These are phyloP conservation scores for Apodospora peruviana DNA, from an alignment of 495 filamentous ascomycete species.

Conservation along the genomic window DNA sequence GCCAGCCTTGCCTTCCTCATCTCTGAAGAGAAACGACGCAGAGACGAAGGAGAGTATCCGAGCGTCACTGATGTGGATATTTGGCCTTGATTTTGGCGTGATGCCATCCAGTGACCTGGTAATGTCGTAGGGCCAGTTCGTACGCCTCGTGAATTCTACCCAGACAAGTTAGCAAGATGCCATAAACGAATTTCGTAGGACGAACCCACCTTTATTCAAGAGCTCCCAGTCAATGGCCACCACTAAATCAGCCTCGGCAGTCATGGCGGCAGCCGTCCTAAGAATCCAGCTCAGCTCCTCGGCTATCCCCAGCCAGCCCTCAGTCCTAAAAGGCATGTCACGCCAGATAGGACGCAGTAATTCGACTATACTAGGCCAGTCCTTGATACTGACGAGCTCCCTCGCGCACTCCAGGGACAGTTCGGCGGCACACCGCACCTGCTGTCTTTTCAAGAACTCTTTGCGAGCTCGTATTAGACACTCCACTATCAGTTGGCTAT, in stretches of 20 bases:
- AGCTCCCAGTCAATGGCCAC: constrained; percentile 84
- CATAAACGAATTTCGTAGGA: not conserved
- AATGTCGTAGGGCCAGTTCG: constrained; percentile 69
- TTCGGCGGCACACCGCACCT: constrained; percentile 60
- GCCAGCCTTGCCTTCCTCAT: constrained; percentile 75
- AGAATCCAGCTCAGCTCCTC: constrained; percentile 69
- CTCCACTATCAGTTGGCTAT: constrained; percentile 56
- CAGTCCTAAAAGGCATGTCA: constrained; percentile 63
- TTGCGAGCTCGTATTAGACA: constrained; percentile 54
- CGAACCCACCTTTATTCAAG: constrained; percentile 55
- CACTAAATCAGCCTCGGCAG: constrained; percentile 58
- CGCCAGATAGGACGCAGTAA: constrained; percentile 69
- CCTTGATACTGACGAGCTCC: constrained; percentile 55
- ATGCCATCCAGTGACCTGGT: constrained; percentile 59
- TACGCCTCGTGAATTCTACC: constrained; percentile 54
- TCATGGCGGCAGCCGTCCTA: constrained; percentile 61
- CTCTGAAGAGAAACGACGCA: constrained; percentile 67
- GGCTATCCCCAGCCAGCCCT: constrained; percentile 77
- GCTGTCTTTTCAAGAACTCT: constrained; percentile 60
- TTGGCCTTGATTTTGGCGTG: constrained; percentile 51
- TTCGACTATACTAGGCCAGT: constrained; percentile 61
- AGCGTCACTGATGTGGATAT: constrained; percentile 58
- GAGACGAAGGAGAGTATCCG: constrained; percentile 67
- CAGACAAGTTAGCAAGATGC: constrained; percentile 8
- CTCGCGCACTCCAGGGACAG: constrained; percentile 64